A percentile compares a stretch with the other conserved stretches of the same genome.
Evolutionary conservation across 345 rosid species (phyloP).

Genomic region (Erodium maritimum): DNA sequence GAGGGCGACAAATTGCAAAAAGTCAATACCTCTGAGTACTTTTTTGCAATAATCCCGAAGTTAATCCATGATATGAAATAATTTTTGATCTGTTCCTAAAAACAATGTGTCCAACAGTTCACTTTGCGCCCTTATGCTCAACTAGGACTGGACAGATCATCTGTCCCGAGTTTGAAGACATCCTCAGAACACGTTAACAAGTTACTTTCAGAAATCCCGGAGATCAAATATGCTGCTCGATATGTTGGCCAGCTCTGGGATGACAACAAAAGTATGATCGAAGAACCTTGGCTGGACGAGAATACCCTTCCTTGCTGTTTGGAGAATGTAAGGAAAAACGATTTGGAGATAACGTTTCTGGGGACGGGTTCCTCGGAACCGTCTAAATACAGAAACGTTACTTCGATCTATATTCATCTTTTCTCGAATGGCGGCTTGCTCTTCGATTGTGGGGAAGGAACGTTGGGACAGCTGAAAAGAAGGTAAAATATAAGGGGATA

Average conservation of each 20-base stretch:
- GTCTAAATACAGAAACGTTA: slow-evolving; percentile 87
- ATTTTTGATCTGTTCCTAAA: not conserved
- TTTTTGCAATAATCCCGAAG: no score
- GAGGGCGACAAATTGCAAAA: no score
- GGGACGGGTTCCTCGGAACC: slow-evolving; percentile 99
- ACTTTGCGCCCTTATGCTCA: slow-evolving; percentile 76
- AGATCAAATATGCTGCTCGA: slow-evolving; percentile 48
- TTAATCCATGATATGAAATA: not conserved
- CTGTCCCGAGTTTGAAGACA: slow-evolving; percentile 35
- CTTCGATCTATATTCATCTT: slow-evolving; percentile 59
- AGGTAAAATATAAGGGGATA: no score
- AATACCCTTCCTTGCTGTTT: slow-evolving; percentile 56
- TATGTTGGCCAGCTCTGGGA: slow-evolving; percentile 46
- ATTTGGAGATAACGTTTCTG: slow-evolving; percentile 78
- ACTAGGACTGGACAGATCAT: slow-evolving; percentile 68
- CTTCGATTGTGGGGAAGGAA: slow-evolving; percentile 94
- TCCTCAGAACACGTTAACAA: slow-evolving; percentile 44
- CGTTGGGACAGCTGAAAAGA: slow-evolving; percentile 87
- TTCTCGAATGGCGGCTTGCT: slow-evolving; percentile 71
- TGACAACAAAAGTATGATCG: slow-evolving; percentile 26
- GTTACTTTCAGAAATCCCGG: slow-evolving; percentile 61
- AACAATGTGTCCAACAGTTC: slow-evolving; percentile 35
- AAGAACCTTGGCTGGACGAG: slow-evolving; percentile 70
- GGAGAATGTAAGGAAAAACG: slow-evolving; percentile 62
- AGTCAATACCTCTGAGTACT: no score